Evolutionary conservation across 495 filamentous ascomycete species (phyloP).

Genomic region (Tuber microsphaerosporum): DNA sequence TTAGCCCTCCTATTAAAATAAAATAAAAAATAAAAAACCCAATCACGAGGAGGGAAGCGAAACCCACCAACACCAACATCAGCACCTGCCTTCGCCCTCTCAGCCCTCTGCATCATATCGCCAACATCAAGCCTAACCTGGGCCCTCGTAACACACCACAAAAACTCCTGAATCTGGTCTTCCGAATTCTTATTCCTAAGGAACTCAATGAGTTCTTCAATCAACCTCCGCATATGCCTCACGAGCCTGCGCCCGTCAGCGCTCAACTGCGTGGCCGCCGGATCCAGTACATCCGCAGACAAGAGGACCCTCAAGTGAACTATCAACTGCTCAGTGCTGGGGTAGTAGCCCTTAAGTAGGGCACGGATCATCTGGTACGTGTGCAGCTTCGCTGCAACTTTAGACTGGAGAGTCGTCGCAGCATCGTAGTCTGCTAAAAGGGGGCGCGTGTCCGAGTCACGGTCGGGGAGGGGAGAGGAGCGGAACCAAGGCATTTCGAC

Average conservation of each 20-base stretch:
- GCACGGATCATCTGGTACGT: conserved; percentile 86
- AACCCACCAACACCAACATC: conserved; percentile 67
- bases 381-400: conserved; percentile 78
- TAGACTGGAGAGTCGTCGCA: conserved; percentile 61
- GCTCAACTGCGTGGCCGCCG: conserved; percentile 66
- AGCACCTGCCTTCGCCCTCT: conserved; percentile 60
- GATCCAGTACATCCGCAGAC: conserved; percentile 68
- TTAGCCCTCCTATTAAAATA: background rate
- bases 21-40: no score
- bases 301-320: conserved; percentile 75
- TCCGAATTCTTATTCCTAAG: conserved; percentile 69
- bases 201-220: conserved; percentile 68
- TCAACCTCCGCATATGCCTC: conserved; percentile 63
- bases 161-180: conserved; percentile 85
- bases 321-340: conserved; percentile 76
- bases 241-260: conserved; percentile 65
- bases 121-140: conserved; percentile 52
- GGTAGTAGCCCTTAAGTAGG: conserved; percentile 79
- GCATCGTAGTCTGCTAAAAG: conserved; percentile 17
- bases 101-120: conserved; percentile 57
- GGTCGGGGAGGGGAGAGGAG: background rate
- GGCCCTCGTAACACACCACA: conserved; percentile 57
- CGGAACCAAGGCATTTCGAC: conserved; percentile 18
- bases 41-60: conserved; percentile 12
- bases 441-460: conserved; percentile 17